These are phyloP conservation scores for Starmera stellimalicola DNA, from an alignment of 1,139 yeast genomes.

Conservation along the genomic window DNA sequence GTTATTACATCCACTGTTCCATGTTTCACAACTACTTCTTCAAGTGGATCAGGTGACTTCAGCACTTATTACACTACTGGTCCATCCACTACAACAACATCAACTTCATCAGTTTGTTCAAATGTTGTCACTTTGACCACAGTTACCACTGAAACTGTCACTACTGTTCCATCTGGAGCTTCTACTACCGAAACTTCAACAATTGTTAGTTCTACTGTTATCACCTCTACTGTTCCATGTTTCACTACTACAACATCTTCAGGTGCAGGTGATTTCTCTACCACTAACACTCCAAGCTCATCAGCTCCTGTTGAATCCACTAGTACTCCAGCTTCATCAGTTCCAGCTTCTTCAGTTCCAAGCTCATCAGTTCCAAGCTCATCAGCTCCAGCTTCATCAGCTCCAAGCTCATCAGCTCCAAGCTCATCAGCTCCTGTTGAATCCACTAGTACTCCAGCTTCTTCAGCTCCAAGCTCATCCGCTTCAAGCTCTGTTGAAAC, in stretches of 20 bases:
- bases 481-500: not conserved
- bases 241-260: not conserved
- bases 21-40: not conserved
- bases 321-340: no score
- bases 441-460: no score
- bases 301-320: no score
- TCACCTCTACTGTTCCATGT: not conserved
- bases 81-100: no score
- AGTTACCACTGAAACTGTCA: not conserved
- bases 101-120: not conserved
- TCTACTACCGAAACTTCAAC: not conserved
- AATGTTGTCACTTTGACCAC: not conserved
- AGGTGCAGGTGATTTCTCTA: not conserved
- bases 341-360: no score
- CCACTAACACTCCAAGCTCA: not conserved
- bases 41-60: not conserved
- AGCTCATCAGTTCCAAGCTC: no score
- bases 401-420: no score
- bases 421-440: not conserved
- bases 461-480: not conserved
- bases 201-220: not conserved
- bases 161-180: not conserved
- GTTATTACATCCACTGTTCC: not conserved
- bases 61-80: not conserved
- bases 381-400: no score